These are phyloP conservation scores for Sistotremastrum niveocremeum DNA, from an alignment of 768 basidiomycete species.

Conservation along the genomic window DNA sequence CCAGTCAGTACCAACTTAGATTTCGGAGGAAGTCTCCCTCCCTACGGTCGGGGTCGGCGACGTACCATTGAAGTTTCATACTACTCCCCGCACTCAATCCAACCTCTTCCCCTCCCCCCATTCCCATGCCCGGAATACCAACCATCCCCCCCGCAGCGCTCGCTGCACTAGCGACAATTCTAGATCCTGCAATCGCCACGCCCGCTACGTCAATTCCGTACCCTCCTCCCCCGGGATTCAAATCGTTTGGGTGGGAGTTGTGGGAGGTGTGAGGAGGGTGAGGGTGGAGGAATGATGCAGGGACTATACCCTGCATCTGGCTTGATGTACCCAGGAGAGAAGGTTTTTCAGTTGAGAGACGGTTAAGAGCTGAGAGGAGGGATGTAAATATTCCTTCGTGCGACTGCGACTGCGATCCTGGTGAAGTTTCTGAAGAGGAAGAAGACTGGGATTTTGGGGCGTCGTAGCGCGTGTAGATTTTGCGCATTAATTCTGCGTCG, in stretches of 20 bases:
- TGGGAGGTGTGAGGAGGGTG: too few relatives aligned
- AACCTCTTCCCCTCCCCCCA: slow-evolving; percentile 17
- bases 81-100: slow-evolving; percentile 61
- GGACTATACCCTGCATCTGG: slow-evolving; percentile 74
- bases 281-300: slow-evolving; percentile 12
- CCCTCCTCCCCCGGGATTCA: slow-evolving; percentile 21
- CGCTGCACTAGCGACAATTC: slow-evolving; percentile 72
- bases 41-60: slow-evolving; percentile 2
- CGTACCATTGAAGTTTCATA: slow-evolving; percentile 91
- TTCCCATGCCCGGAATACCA: slow-evolving; percentile 58
- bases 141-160: slow-evolving; percentile 77
- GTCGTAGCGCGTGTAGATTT: slow-evolving; percentile 71
- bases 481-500: slow-evolving; percentile 65
- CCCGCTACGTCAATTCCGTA: slow-evolving; percentile 51
- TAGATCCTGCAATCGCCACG: slow-evolving; percentile 34
- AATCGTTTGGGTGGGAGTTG: slow-evolving; percentile 20
- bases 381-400: slow-evolving; percentile 57
- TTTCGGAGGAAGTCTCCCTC: too few relatives aligned
- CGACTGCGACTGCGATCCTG: slow-evolving; percentile 25
- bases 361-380: slow-evolving; percentile 71
- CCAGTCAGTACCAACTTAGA: too few relatives aligned
- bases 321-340: slow-evolving; percentile 62
- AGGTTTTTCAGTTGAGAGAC: slow-evolving; percentile 83
- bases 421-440: too few relatives aligned
- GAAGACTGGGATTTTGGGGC: slow-evolving; percentile 26